Percentiles rank a stretch among this genome's conserved stretches.
Evolutionary conservation across 2,329 filamentous ascomycete species (phyloP).

Genomic region (Mycosphaerella arachidis): DNA sequence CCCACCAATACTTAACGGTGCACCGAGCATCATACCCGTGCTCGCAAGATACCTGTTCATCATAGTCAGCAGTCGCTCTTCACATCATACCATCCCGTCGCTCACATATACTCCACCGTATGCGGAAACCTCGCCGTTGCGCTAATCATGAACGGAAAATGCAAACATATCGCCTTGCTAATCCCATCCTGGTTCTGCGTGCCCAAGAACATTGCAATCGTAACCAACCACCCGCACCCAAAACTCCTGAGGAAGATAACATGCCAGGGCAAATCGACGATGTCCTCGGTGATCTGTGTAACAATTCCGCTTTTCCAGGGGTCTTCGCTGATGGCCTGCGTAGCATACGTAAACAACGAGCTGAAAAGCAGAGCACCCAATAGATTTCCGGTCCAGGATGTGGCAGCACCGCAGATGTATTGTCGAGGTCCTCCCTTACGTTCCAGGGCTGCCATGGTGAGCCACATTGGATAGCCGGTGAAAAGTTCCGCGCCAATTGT

Average conservation of each 20-base stretch:
- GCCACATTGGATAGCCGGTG: conserved; percentile 32
- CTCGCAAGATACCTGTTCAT: conserved; percentile 17
- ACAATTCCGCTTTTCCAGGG: conserved; percentile 22
- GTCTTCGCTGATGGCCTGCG: conserved; percentile 18
- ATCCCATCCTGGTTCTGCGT: conserved; percentile 30
- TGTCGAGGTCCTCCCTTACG: conserved; percentile 17
- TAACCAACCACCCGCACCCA: conserved; percentile 29
- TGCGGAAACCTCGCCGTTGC: conserved; percentile 27
- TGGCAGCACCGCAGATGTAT: conserved; percentile 17
- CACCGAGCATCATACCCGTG: conserved; percentile 25
- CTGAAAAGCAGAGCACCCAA: conserved; percentile 20
- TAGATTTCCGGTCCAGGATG: conserved; percentile 24
- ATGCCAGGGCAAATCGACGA: conserved; percentile 24
- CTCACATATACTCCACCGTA: conserved; percentile 30
- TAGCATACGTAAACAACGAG: conserved; percentile 17
- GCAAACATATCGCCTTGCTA: conserved; percentile 26
- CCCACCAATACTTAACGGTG: conserved; percentile 18
- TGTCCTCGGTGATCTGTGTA: conserved; percentile 20
- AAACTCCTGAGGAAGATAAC: conserved; percentile 27
- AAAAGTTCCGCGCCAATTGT: conserved; percentile 29
- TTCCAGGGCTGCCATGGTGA: conserved; percentile 24
- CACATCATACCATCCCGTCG: background rate
- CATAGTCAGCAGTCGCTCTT: background rate
- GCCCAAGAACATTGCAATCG: conserved; percentile 29
- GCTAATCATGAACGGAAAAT: conserved; percentile 28